Base-by-base conservation (phyloP, 805 yeast species). In the Metschnikowia vanudenii region DNA sequence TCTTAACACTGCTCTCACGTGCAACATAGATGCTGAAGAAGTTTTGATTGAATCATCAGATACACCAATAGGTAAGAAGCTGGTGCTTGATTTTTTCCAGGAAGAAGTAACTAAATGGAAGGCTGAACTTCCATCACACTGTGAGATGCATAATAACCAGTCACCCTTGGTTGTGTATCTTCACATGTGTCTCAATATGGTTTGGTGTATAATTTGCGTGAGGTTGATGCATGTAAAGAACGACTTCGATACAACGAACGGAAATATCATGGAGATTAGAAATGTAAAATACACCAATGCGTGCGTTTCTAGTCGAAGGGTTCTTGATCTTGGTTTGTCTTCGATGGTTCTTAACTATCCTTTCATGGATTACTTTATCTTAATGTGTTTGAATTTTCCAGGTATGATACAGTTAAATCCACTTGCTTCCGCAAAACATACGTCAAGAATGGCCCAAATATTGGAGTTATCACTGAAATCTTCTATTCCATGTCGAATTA, bases 1-100 rank as follows among this genome's bases (percentile, higher is more conserved):
- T 24, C 43, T 58, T 34, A 60, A 60, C 45, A 46, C 53, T 14
- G 59, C 64, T 12, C 45, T 59, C n/a, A 58, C 63, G 4, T 53
- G 56, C 31, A 52, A 52, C 11, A 53, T 59, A 13, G 63, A 57
- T 41, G 44, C 47, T 22, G 43, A 38, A 31, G 36, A 28, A 16
- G 16, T 29, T 9, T 10, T 39, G 30, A 22, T n/a, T 13, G 22
- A 5, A 19, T 11, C 20, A 20, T 39, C 19, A 16, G 29, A 31
- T 8, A 22, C 4, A 4, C 17, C 29, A 5, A 16, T 20, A 1
- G 28, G 36, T 13, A 31, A 20, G 20, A 39, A 16, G 19, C 28
- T 20, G 36, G 12, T 31, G 13, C 36, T 39, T 13, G 11, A 19
- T 31, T 20, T 19, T 22, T 55, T 57, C 49, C 43, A 55, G 34